Base-by-base conservation (phyloP, 164 flowering plant genomes). In the Vitis riparia region DNA sequence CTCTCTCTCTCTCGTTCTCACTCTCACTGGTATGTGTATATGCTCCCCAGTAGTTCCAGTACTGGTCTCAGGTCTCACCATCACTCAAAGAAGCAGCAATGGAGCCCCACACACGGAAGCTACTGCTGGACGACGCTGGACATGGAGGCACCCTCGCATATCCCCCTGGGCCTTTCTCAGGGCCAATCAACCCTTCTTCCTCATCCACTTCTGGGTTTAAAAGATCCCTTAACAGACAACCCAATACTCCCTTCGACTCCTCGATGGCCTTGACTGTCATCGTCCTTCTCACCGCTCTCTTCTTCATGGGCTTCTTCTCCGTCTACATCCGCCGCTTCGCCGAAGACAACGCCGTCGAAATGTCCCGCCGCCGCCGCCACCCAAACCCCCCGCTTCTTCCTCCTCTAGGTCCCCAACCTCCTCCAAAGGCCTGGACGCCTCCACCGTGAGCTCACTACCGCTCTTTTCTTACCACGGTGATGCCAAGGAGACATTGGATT, bases 271-370 rank as follows among this genome's bases (percentile, higher is more conserved):
- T 89, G 27, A 85, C 90, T 7, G 37, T 89, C 14, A 15, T 87
- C 11, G 86, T 85, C 61, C 86, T 88, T 44, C 66, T 91, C 55
- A 71, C 75, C 12, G 91, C 85, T 56, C 86, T 92, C 55, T 83
- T 90, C 83, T 87, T 89, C 85, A 80, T 91, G 84, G 90, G 83
- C 51, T 86, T 91, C 78, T 87, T 87, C 87, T 87, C 90, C 49
- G 48, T 89, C 59, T 90, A 85, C 86, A 68, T 89, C 69, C 86
- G 84, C 58, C 85, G 87, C 51, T 78, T 83, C 73, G 51, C 83
- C 51, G 74, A 68, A 30, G 75, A 63, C 17, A 44, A 63, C 29
- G 37, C 78, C 12, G 66, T 66, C 62, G 78, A 72, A 23, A 7
- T 47, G 37, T 37, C 61, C 50, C 76, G 78, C 59, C 77, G 77